Base-by-base conservation (phyloP, 202 grass and related monocot species). In the Elaeis oleifera region DNA sequence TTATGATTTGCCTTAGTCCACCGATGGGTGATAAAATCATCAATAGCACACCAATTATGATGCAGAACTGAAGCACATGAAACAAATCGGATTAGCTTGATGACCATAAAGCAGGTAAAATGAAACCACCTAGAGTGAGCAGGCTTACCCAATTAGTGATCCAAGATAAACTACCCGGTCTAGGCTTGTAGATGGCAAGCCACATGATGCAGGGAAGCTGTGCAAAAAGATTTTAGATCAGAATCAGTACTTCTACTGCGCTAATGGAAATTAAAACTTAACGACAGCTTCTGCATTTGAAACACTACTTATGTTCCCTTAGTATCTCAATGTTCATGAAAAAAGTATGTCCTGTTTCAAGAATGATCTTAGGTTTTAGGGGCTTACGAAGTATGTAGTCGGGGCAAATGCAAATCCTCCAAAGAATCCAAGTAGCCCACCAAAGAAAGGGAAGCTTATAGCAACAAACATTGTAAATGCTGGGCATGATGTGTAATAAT, bases 381-480 rank as follows among this genome's bases (percentile, higher is more conserved):
- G 52, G 54, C 77, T 80, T 63, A 86, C 79, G 49, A 48, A 86
- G 49, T 78, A 81, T 5, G 78, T 86, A 11, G 74, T 86, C 2
- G 78, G 83, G 23, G 83, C 78, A 31, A 75, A 86, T 6, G 74
- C 78, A 48, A 85, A 73, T n/a, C 76, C 82, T 58, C 66, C 73
- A 53, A 50, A 28, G 63, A 51, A 71, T 31, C 92, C 79, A 15
- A 96, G 87, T 27, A 96, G 74, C 3, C 84, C 87, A n/a, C 71
- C 71, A 8, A 96, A 96, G 77, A 96, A 96, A 1, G 92, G 92
- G 65, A 96, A 88, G 15, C 81, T 85, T 56, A 96, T 96, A 19
- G 27, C 92, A 18, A 96, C 7, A 71, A 96, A 96, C 92, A 96
- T 96, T 11, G 91, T 96, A 58, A 96, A 83, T 5, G 87, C 91